Evolutionary conservation across 2,329 filamentous ascomycete genomes (phyloP).

Genomic region (Pseudogymnoascus destructans): DNA sequence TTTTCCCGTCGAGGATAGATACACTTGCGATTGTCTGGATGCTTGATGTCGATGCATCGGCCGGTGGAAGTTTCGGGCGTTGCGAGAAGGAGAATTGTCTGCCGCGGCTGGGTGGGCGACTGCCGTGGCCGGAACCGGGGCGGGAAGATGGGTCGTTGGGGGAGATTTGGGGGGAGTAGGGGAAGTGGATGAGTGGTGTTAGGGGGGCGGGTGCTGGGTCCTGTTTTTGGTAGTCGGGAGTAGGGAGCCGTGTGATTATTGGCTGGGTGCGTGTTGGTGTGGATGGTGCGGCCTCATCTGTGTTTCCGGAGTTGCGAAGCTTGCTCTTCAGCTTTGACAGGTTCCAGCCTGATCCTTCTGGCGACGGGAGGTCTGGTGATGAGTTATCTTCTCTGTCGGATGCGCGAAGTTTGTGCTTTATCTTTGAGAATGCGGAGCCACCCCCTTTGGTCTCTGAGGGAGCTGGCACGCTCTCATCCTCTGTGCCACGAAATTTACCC

Average conservation of each 20-base stretch:
- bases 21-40: neutral
- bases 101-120: neutral
- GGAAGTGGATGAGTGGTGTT: neutral
- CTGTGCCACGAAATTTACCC: neutral
- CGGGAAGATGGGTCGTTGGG: neutral
- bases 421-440: conserved; percentile 1
- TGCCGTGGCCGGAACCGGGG: neutral
- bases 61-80: neutral
- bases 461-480: neutral
- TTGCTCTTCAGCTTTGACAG: conserved; percentile 7
- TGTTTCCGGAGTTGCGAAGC: neutral
- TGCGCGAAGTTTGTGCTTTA: neutral
- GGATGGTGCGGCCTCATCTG: neutral
- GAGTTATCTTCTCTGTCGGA: conserved; percentile 7
- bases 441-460: neutral
- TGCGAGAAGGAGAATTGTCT: neutral
- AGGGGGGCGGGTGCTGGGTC: neutral
- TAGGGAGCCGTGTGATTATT: neutral
- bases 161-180: conserved; percentile 3
- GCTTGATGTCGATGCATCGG: neutral
- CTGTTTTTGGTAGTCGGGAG: neutral
- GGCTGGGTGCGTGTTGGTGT: conserved; percentile 5
- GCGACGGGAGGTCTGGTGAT: neutral
- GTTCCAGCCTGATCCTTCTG: neutral
- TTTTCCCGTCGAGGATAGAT: neutral